Conservation (phyloP, 202 grass and related monocot species). For the Panicum hallii region DNA sequence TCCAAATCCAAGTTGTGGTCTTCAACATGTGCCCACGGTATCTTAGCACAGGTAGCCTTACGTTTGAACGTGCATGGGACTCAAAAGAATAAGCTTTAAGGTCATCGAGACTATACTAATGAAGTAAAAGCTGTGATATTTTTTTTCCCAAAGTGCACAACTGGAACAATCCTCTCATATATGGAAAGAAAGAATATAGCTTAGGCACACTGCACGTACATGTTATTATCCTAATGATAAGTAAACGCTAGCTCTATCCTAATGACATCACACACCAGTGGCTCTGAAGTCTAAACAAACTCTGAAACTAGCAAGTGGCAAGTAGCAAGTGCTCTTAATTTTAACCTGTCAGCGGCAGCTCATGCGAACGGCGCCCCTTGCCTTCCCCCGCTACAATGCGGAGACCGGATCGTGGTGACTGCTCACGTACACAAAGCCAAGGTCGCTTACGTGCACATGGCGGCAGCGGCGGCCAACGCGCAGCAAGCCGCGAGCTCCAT, state of each 20-base stretch:
- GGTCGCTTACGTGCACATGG: constrained; percentile 19
- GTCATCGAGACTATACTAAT: background rate
- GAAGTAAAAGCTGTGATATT: background rate
- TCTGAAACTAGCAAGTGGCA: constrained; percentile 30
- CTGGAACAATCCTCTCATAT: too few relatives aligned
- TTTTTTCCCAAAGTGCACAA: too few relatives aligned
- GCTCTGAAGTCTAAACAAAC: background rate
- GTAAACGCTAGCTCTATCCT: background rate
- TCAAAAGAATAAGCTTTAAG: background rate
- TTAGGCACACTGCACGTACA: too few relatives aligned
- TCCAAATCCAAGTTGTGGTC: background rate
- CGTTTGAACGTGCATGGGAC: background rate
- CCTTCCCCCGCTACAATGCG: constrained; percentile 44
- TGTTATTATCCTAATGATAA: background rate
- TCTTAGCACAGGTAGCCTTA: too few relatives aligned
- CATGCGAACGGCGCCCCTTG: constrained; percentile 38
- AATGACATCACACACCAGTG: background rate
- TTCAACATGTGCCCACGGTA: background rate
- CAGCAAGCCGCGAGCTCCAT: constrained; percentile 27
- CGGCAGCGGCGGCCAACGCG: background rate
- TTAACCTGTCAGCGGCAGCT: constrained; percentile 25
- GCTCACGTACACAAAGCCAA: constrained; percentile 28
- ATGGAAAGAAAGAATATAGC: too few relatives aligned
- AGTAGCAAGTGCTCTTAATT: constrained; percentile 39
- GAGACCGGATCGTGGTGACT: constrained; percentile 8